Percentiles rank a stretch among this genome's conserved stretches.
These are phyloP conservation scores for Wallemia mellicola DNA, from an alignment of 1,284 basidiomycete species.

Conservation along the genomic window DNA sequence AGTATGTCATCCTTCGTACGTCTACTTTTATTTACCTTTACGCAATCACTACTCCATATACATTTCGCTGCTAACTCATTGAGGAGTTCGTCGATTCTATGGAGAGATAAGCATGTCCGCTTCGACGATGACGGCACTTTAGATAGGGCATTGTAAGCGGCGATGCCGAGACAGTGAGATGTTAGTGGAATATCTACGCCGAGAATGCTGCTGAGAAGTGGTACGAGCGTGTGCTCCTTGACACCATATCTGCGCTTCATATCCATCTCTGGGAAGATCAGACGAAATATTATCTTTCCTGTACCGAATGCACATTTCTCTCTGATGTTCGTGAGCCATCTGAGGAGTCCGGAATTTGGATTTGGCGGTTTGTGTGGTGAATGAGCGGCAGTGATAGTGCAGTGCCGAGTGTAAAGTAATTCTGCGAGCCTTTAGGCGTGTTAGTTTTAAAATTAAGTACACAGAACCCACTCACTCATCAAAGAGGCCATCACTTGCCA, in stretches of 20 bases:
- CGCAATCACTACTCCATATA: background rate
- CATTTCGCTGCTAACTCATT: background rate
- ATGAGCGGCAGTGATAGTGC: background rate
- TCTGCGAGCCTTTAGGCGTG: no score
- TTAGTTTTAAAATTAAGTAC: no score
- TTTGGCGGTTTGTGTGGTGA: background rate
- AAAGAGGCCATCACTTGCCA: no score
- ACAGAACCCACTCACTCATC: no score
- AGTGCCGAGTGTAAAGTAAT: no score
- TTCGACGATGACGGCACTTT: background rate
- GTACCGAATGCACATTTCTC: background rate
- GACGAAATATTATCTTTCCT: background rate
- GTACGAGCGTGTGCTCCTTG: background rate
- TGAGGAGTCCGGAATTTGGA: background rate
- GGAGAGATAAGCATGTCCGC: no score
- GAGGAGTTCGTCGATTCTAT: background rate
- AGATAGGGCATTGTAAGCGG: background rate
- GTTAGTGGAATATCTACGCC: background rate
- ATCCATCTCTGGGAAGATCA: background rate
- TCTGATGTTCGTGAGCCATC: background rate
- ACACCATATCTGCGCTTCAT: background rate
- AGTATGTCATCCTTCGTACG: background rate
- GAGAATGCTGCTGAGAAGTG: background rate
- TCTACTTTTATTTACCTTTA: background rate
- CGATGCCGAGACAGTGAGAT: background rate